Evolutionary conservation across 495 filamentous ascomycete species (phyloP).

Genomic region (Penicillium egyptiacum): DNA sequence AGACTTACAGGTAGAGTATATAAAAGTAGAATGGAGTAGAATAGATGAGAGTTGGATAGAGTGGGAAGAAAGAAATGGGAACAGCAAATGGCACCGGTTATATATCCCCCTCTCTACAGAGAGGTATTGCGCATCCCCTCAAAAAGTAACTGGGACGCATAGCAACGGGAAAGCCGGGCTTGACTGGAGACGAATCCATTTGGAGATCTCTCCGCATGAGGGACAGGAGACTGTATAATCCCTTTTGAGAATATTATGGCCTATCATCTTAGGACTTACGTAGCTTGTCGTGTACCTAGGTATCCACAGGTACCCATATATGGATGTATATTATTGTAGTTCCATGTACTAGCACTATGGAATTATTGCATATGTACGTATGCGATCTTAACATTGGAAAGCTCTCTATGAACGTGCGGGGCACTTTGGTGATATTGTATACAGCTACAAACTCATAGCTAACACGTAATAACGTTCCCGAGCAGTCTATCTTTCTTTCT

Average conservation of each 20-base stretch:
- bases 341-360: background rate
- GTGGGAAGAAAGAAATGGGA: background rate
- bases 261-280: constrained; percentile 8
- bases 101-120: constrained; percentile 5
- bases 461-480: too few relatives aligned
- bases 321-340: too few relatives aligned
- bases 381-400: too few relatives aligned
- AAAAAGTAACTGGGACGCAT: constrained; percentile 7
- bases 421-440: background rate
- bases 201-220: constrained; percentile 27
- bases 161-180: constrained; percentile 5
- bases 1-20: constrained; percentile 2
- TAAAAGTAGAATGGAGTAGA: background rate
- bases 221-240: constrained; percentile 9
- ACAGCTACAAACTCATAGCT: background rate
- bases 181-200: constrained; percentile 19
- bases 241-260: constrained; percentile 3
- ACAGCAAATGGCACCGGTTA: constrained; percentile 5
- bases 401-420: background rate
- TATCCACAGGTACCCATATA: background rate
- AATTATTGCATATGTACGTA: too few relatives aligned
- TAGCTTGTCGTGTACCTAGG: constrained; percentile 2
- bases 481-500: too few relatives aligned
- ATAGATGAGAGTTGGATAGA: background rate
- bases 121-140: constrained; percentile 1